Evolutionary conservation across 257 asterid species (phyloP).

Genomic region (Ocimum tenuiflorum): DNA sequence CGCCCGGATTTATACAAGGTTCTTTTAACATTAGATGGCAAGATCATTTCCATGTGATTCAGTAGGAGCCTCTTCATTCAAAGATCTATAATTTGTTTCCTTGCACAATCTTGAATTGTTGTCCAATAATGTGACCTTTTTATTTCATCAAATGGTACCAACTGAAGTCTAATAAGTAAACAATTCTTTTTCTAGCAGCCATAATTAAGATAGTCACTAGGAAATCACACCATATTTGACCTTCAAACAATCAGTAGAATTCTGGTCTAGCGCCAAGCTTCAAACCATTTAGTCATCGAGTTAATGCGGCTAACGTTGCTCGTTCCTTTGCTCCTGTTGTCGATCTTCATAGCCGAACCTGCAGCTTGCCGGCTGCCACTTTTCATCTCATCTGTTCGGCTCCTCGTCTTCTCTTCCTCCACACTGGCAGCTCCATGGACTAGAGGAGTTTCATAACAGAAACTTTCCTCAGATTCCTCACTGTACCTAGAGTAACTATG

Average conservation of each 20-base stretch:
- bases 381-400: conserved; percentile 25
- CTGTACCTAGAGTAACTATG: conserved; percentile 45
- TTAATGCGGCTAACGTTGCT: conserved; percentile 71
- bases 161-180: neutral
- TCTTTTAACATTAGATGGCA: conserved; percentile 79
- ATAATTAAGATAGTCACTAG: conserved; percentile 7
- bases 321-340: conserved; percentile 42
- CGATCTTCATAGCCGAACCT: conserved; percentile 29
- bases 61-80: neutral
- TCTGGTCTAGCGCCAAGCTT: conserved; percentile 59
- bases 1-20: conserved; percentile 96
- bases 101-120: neutral
- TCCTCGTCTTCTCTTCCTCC: conserved; percentile 21
- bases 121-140: too few relatives aligned
- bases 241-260: conserved; percentile 5
- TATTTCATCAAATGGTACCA: conserved; percentile 5
- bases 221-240: neutral
- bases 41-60: conserved; percentile 39
- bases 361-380: conserved; percentile 20
- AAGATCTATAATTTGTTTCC: neutral
- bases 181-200: neutral
- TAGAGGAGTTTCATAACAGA: conserved; percentile 31
- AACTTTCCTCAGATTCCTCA: conserved; percentile 49
- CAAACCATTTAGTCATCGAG: conserved; percentile 63
- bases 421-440: neutral